Conservation (phyloP, 768 basidiomycete genomes). For the Lactifluus piperatus region DNA sequence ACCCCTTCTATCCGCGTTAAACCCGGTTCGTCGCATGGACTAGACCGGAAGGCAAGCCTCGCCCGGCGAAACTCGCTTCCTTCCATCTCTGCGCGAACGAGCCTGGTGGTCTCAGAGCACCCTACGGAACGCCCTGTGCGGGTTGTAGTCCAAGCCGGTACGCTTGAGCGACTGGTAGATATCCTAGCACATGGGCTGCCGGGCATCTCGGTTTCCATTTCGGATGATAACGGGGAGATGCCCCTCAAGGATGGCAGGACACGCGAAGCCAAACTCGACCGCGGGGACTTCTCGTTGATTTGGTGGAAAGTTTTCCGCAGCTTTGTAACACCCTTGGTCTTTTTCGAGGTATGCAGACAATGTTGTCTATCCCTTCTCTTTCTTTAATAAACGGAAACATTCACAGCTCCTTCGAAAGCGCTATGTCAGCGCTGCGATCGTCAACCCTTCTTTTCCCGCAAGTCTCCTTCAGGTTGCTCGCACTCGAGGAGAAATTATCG, state of each 20-base stretch:
- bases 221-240: conserved; percentile 85
- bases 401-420: conserved; percentile 66
- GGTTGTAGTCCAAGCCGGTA: conserved; percentile 71
- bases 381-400: conserved; percentile 2
- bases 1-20: conserved; percentile 74
- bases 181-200: conserved; percentile 71
- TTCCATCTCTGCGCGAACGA: conserved; percentile 56
- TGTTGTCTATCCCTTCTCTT: background rate
- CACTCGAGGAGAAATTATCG: conserved; percentile 54
- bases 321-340: conserved; percentile 70
- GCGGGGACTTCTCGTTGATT: conserved; percentile 58
- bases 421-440: conserved; percentile 46
- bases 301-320: conserved; percentile 85
- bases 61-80: conserved; percentile 72
- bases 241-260: conserved; percentile 67
- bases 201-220: conserved; percentile 68
- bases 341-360: conserved; percentile 62
- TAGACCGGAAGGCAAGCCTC: conserved; percentile 71
- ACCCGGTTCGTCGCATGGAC: conserved; percentile 52
- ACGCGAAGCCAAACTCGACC: conserved; percentile 63
- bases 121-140: conserved; percentile 65
- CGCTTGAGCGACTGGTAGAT: conserved; percentile 63
- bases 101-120: conserved; percentile 49
- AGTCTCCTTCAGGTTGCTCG: conserved; percentile 44
- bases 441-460: conserved; percentile 32